These are phyloP conservation scores for Cercospora zeae-maydis DNA, from an alignment of 2,329 filamentous ascomycete genomes.

Conservation along the genomic window DNA sequence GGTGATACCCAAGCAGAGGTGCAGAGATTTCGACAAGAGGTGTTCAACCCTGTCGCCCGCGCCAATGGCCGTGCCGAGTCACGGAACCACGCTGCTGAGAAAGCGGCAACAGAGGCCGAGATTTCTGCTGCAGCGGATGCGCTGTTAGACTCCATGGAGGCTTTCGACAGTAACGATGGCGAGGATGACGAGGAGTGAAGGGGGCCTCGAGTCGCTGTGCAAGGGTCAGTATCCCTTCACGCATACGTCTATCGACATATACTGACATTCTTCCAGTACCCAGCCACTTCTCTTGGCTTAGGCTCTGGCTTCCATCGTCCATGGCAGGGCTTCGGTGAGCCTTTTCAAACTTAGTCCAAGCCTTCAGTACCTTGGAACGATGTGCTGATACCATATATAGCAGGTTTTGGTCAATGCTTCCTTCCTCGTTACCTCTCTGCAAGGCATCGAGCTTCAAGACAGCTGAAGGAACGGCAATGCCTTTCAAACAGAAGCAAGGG, in stretches of 20 bases:
- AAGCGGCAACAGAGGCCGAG: background rate
- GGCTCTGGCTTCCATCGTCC: background rate
- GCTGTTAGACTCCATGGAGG: background rate
- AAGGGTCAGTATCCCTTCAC: background rate
- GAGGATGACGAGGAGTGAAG: background rate
- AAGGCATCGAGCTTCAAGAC: background rate
- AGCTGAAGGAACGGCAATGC: background rate
- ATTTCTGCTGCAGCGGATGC: background rate
- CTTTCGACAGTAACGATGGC: background rate
- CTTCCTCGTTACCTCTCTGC: background rate
- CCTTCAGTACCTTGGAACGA: background rate
- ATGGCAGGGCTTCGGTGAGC: background rate
- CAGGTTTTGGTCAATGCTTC: no score
- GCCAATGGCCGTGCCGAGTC: background rate
- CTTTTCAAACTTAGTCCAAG: background rate
- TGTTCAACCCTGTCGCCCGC: background rate
- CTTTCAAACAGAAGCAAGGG: no score
- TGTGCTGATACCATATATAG: background rate
- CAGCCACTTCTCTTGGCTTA: no score
- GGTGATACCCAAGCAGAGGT: background rate
- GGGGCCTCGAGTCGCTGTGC: background rate
- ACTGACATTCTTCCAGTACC: background rate
- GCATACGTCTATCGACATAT: background rate
- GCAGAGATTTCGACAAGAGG: background rate
- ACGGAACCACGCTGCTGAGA: background rate